Evolutionary conservation across 1,284 basidiomycete species (phyloP).

Genomic region (Moniliella sp.): DNA sequence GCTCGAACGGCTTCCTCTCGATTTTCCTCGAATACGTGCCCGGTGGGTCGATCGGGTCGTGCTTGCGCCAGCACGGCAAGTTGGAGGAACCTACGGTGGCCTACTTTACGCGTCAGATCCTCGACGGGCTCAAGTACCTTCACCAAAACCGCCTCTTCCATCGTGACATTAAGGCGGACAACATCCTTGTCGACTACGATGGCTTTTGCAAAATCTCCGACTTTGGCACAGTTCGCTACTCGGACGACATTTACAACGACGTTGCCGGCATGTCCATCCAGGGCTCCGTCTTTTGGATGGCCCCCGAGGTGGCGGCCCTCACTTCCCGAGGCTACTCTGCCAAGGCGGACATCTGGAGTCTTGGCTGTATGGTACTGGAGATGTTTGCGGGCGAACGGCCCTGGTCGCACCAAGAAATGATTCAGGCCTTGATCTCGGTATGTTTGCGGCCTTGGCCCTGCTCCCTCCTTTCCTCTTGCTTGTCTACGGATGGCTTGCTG

Average conservation of each 20-base stretch:
- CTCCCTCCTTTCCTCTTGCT: constrained; percentile 5
- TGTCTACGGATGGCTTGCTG: neutral
- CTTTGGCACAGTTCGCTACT: constrained; percentile 43
- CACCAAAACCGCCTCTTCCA: constrained; percentile 79
- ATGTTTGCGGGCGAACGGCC: constrained; percentile 91
- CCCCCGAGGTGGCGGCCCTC: constrained; percentile 75
- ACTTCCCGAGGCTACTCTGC: constrained; percentile 63
- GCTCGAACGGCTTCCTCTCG: constrained; percentile 67
- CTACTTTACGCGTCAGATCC: constrained; percentile 76
- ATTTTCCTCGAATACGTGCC: constrained; percentile 77
- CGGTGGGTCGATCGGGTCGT: constrained; percentile 82
- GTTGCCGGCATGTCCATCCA: constrained; percentile 58
- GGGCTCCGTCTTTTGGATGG: constrained; percentile 98
- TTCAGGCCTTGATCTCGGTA: constrained; percentile 83
- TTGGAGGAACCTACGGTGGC: constrained; percentile 78
- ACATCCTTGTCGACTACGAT: constrained; percentile 77
- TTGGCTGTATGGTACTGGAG: constrained; percentile 87
- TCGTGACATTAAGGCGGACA: constrained; percentile 91
- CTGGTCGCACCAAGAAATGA: constrained; percentile 68
- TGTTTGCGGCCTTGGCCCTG: constrained; percentile 9
- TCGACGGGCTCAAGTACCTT: constrained; percentile 74
- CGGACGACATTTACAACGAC: constrained; percentile 57
- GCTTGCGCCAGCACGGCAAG: constrained; percentile 72
- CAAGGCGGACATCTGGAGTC: constrained; percentile 94
- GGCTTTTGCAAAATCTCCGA: constrained; percentile 97